These are phyloP conservation scores for Paraphaeosphaeria sporulosa DNA, from an alignment of 2,329 filamentous ascomycete genomes.

Conservation along the genomic window DNA sequence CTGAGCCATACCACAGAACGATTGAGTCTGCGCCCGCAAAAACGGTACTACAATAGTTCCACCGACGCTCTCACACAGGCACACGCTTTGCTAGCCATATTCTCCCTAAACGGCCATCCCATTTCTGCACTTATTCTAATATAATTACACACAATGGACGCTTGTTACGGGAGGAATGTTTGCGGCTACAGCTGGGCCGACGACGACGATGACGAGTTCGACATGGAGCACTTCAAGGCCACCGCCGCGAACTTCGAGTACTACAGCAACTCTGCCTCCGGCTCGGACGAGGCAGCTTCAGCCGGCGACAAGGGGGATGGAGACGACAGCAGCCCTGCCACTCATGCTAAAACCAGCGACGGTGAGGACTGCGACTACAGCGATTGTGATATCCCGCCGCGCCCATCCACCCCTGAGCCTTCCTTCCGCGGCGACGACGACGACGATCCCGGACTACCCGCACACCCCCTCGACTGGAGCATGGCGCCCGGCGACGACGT, in stretches of 20 bases:
- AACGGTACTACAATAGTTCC: background rate
- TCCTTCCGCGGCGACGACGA: background rate
- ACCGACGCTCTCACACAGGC: background rate
- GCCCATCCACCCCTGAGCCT: constrained; percentile 7
- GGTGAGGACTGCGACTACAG: background rate
- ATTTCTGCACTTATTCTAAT: background rate
- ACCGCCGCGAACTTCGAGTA: background rate
- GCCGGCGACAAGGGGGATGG: background rate
- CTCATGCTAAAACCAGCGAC: background rate
- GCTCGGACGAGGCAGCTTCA: no score
- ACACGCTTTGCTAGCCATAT: background rate
- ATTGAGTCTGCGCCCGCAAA: background rate
- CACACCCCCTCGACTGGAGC: background rate
- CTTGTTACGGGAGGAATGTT: constrained; percentile 3
- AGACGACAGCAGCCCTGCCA: background rate
- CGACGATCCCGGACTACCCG: background rate
- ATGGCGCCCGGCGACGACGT: no score
- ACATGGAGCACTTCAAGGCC: background rate
- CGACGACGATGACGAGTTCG: constrained; percentile 5
- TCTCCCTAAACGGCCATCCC: background rate
- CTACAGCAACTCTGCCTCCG: background rate
- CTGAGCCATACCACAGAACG: background rate
- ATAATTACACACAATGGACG: background rate
- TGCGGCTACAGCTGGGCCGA: background rate
- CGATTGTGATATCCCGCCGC: background rate